phyloP scores from a whole-genome alignment of 1,139 yeast species.

The Zhuliangozyma blackwelliae region DNA sequence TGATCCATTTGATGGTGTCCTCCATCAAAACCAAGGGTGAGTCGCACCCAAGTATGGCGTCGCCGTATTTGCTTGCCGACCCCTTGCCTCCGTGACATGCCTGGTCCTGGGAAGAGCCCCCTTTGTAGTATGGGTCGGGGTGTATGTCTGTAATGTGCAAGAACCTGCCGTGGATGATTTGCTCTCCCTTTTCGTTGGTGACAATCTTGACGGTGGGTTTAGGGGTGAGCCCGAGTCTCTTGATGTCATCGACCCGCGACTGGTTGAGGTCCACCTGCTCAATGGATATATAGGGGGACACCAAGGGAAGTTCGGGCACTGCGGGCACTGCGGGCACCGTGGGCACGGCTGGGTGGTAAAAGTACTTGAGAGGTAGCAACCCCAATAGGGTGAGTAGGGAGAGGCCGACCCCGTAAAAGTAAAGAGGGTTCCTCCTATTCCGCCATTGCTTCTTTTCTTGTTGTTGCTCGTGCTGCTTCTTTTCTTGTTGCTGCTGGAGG shows the following conservation, averaged over 20 bases:
- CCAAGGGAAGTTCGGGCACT: background rate
- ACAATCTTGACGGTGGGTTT: slow-evolving; percentile 26
- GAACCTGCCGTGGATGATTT: slow-evolving; percentile 60
- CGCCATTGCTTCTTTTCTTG: too few relatives aligned
- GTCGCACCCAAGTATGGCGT: slow-evolving; percentile 71
- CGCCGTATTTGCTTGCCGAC: slow-evolving; percentile 67
- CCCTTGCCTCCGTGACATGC: slow-evolving; percentile 58
- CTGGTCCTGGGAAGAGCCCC: slow-evolving; percentile 45
- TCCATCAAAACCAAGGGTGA: slow-evolving; percentile 60
- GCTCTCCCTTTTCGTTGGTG: slow-evolving; percentile 22
- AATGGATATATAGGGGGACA: slow-evolving; percentile 1
- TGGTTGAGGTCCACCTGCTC: slow-evolving; percentile 7
- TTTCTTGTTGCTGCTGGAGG: too few relatives aligned
- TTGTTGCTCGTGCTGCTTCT: too few relatives aligned
- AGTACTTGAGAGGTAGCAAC: slow-evolving; percentile 1
- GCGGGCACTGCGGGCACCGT: background rate
- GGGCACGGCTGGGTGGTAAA: background rate
- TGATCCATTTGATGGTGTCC: slow-evolving; percentile 64
- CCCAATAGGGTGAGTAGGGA: slow-evolving; percentile 1
- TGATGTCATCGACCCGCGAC: slow-evolving; percentile 8
- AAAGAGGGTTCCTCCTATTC: too few relatives aligned
- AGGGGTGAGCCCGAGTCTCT: slow-evolving; percentile 23
- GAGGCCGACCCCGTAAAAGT: background rate
- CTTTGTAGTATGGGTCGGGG: slow-evolving; percentile 69
- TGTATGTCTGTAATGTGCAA: slow-evolving; percentile 84